Conservation (phyloP, 208 protist species). For the Trypanosoma theileri region DNA sequence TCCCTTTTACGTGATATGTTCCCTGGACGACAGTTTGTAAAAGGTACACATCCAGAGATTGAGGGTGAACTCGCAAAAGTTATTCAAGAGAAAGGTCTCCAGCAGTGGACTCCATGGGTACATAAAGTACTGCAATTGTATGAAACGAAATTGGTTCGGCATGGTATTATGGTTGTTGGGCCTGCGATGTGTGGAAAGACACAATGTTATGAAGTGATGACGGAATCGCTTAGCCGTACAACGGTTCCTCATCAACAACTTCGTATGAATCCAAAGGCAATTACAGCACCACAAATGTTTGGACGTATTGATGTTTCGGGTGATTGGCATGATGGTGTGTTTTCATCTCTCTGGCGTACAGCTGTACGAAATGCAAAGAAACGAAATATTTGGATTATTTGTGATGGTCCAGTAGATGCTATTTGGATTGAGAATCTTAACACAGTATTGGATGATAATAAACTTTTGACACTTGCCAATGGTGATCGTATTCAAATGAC, state of each 20-base stretch:
- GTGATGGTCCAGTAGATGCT: slow-evolving; percentile 98
- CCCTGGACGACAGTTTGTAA: slow-evolving; percentile 90
- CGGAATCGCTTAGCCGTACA: slow-evolving; percentile 82
- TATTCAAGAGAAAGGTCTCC: slow-evolving; percentile 83
- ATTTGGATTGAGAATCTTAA: slow-evolving; percentile 99
- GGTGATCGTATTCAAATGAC: slow-evolving; percentile 97
- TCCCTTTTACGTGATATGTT: slow-evolving; percentile 95
- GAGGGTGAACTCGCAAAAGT: slow-evolving; percentile 89
- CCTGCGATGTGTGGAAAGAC: slow-evolving; percentile 94
- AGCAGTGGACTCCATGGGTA: slow-evolving; percentile 87
- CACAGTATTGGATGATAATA: slow-evolving; percentile 99
- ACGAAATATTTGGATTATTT: slow-evolving; percentile 94
- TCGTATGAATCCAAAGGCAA: slow-evolving; percentile 95
- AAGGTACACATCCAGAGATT: slow-evolving; percentile 91
- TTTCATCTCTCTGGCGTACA: slow-evolving; percentile 92
- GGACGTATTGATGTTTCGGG: slow-evolving; percentile 93
- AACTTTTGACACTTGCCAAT: slow-evolving; percentile 97
- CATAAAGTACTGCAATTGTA: slow-evolving; percentile 94
- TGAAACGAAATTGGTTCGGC: slow-evolving; percentile 94
- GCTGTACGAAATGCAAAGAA: slow-evolving; percentile 89
- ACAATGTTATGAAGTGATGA: slow-evolving; percentile 92
- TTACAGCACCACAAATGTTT: slow-evolving; percentile 96
- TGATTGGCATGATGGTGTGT: slow-evolving; percentile 96
- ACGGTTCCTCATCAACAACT: slow-evolving; percentile 90
- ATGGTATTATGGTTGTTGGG: slow-evolving; percentile 96